Percentiles rank a stretch among this genome's conserved stretches.
Evolutionary conservation across 306 rosid species (phyloP).

Genomic region (Vigna angularis): DNA sequence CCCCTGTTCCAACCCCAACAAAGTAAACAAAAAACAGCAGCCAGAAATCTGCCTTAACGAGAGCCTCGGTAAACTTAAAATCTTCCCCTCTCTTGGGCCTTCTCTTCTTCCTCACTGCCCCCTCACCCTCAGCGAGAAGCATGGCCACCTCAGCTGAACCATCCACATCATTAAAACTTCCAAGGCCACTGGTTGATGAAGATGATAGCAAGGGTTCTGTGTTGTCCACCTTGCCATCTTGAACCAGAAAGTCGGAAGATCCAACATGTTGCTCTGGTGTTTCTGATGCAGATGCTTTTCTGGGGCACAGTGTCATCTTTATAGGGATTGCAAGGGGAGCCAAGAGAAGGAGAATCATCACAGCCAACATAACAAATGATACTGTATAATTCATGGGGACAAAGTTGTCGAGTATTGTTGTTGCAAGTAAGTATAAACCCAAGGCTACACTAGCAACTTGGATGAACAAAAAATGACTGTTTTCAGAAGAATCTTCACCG

Average conservation of each 20-base stretch:
- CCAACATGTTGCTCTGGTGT: slow-evolving; percentile 34
- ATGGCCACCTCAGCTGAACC: slow-evolving; percentile 67
- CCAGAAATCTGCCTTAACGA: slow-evolving; percentile 90
- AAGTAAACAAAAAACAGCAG: slow-evolving; percentile 73
- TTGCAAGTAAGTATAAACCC: slow-evolving; percentile 67
- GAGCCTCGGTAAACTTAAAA: slow-evolving; percentile 69
- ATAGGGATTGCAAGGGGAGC: slow-evolving; percentile 81
- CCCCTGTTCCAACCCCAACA: slow-evolving; percentile 89
- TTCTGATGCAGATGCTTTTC: slow-evolving; percentile 39
- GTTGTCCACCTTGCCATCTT: slow-evolving; percentile 47
- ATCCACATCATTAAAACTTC: slow-evolving; percentile 57
- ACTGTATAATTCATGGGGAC: slow-evolving; percentile 39
- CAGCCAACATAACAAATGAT: slow-evolving; percentile 49
- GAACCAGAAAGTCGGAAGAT: slow-evolving; percentile 46
- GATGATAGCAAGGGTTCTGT: slow-evolving; percentile 55
- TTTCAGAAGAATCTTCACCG: slow-evolving; percentile 60
- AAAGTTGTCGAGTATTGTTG: slow-evolving; percentile 52
- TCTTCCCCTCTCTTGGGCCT: slow-evolving; percentile 90
- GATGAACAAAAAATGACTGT: slow-evolving; percentile 63
- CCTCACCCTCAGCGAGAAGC: slow-evolving; percentile 93
- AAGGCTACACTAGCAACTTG: slow-evolving; percentile 69
- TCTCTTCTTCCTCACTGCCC: slow-evolving; percentile 80
- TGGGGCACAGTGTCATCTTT: slow-evolving; percentile 72
- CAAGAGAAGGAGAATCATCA: slow-evolving; percentile 73
- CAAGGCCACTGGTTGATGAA: slow-evolving; percentile 52